A percentile compares a stretch with the other conserved stretches of the same genome.
These are phyloP conservation scores for Capsicum baccatum DNA, from an alignment of 257 asterid genomes.

Conservation along the genomic window DNA sequence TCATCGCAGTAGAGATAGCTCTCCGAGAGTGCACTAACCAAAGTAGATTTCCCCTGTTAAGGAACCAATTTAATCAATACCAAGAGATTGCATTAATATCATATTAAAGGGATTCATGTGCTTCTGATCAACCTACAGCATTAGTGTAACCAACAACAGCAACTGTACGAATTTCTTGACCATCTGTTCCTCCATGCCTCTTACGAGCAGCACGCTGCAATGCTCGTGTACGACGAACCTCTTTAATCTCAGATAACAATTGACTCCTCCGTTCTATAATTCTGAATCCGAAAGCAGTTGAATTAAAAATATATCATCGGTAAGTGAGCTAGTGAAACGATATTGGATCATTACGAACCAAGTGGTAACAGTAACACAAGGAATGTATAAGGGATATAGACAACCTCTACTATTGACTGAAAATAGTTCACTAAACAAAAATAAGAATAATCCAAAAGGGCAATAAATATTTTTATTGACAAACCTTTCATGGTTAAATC, in stretches of 20 bases:
- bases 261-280: conserved; percentile 79
- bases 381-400: not conserved
- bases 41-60: conserved; percentile 89
- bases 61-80: conserved; percentile 32
- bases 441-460: not conserved
- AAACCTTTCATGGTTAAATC: conserved; percentile 1
- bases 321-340: not conserved
- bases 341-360: not conserved
- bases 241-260: conserved; percentile 78
- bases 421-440: not conserved
- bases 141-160: conserved; percentile 98
- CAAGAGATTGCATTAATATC: conserved; percentile 26
- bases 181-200: conserved; percentile 68
- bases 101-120: conserved; percentile 29
- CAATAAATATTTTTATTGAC: conserved; percentile 1
- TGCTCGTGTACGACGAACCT: conserved; percentile 91
- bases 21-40: conserved; percentile 85
- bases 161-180: conserved; percentile 76
- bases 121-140: conserved; percentile 69
- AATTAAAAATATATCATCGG: not conserved
- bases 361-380: not conserved
- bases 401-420: conserved; percentile 12
- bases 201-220: conserved; percentile 88
- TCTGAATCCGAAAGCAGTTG: conserved; percentile 48
- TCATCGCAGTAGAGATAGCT: conserved; percentile 79